phyloP scores from a whole-genome alignment of 2,329 filamentous ascomycete genomes.

The Conoideocrella luteorostrata region DNA sequence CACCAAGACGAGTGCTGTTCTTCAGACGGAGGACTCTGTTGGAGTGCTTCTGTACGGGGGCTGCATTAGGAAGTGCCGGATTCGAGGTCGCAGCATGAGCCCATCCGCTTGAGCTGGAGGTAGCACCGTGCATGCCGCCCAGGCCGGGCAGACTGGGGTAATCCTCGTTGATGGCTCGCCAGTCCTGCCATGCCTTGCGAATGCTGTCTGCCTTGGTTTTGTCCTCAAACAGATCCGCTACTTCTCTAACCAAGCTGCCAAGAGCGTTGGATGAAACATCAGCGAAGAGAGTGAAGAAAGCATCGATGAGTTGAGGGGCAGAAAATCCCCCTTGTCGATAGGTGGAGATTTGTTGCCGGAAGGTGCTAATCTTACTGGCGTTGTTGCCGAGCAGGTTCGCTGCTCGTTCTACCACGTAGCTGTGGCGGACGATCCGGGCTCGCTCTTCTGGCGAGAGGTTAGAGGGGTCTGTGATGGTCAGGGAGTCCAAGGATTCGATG shows the following conservation, averaged over 20 bases:
- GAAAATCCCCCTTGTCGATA: conserved; percentile 66
- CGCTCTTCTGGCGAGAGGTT: conserved; percentile 69
- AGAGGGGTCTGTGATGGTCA: conserved; percentile 43
- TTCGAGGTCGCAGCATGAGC: conserved; percentile 52
- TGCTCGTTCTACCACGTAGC: conserved; percentile 79
- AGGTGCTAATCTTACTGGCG: conserved; percentile 63
- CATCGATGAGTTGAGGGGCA: conserved; percentile 73
- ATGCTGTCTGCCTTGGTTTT: conserved; percentile 65
- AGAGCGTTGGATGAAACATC: conserved; percentile 74
- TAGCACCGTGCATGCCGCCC: conserved; percentile 58
- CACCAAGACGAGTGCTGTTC: conserved; percentile 46
- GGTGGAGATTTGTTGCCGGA: conserved; percentile 72
- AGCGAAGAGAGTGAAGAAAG: conserved; percentile 76
- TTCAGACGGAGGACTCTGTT: conserved; percentile 53
- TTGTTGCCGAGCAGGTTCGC: conserved; percentile 75
- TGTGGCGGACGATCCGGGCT: conserved; percentile 72
- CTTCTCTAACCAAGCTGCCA: conserved; percentile 82
- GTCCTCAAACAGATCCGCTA: conserved; percentile 89
- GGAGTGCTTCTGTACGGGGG: conserved; percentile 41
- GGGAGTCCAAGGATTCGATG: conserved; percentile 38
- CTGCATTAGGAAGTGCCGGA: conserved; percentile 35
- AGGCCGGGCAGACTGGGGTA: conserved; percentile 82
- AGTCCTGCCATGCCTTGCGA: conserved; percentile 85
- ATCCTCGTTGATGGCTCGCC: conserved; percentile 92
- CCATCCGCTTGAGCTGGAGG: conserved; percentile 53